A percentile compares a stretch with the other conserved stretches of the same genome.
Conservation (phyloP, 192 early-diverging fungal species). For the Borealophlyctis nickersoniae region DNA sequence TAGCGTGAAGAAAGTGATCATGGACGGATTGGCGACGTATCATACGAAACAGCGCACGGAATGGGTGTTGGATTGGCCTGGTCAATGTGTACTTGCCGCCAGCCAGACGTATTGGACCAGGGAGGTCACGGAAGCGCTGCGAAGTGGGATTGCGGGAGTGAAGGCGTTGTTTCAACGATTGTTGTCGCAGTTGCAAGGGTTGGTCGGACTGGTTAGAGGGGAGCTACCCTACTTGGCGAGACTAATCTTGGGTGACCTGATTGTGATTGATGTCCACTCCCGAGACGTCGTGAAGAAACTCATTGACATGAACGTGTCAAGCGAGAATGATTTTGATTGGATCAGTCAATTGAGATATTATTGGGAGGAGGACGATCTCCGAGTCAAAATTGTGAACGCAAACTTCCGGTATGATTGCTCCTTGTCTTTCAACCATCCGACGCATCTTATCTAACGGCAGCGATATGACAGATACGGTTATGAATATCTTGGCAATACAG, state of each 20-base stretch:
- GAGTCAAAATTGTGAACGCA: slow-evolving; percentile 61
- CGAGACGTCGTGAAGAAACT: slow-evolving; percentile 61
- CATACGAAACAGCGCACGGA: slow-evolving; percentile 35
- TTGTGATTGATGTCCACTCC: slow-evolving; percentile 61
- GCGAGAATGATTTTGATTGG: slow-evolving; percentile 64
- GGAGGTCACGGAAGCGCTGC: slow-evolving; percentile 56
- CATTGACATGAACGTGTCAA: slow-evolving; percentile 44
- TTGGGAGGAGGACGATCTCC: slow-evolving; percentile 61
- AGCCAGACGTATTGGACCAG: slow-evolving; percentile 58
- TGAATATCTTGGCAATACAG: slow-evolving; percentile 62
- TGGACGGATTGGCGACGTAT: slow-evolving; percentile 46
- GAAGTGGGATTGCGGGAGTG: slow-evolving; percentile 37
- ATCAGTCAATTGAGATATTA: slow-evolving; percentile 62
- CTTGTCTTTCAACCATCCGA: too few relatives aligned
- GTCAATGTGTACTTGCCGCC: slow-evolving; percentile 52
- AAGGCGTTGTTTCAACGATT: slow-evolving; percentile 39
- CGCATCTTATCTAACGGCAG: slow-evolving; percentile 57
- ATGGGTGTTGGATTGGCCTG: slow-evolving; percentile 62
- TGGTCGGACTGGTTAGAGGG: slow-evolving; percentile 54
- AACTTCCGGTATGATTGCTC: slow-evolving; percentile 45
- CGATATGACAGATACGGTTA: slow-evolving; percentile 50
- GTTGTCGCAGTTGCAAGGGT: slow-evolving; percentile 49
- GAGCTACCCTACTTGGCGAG: slow-evolving; percentile 53
- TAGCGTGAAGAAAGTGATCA: slow-evolving; percentile 57
- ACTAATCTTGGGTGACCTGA: slow-evolving; percentile 55